Base-by-base conservation (phyloP, 768 basidiomycete genomes). In the Chiua virens region DNA sequence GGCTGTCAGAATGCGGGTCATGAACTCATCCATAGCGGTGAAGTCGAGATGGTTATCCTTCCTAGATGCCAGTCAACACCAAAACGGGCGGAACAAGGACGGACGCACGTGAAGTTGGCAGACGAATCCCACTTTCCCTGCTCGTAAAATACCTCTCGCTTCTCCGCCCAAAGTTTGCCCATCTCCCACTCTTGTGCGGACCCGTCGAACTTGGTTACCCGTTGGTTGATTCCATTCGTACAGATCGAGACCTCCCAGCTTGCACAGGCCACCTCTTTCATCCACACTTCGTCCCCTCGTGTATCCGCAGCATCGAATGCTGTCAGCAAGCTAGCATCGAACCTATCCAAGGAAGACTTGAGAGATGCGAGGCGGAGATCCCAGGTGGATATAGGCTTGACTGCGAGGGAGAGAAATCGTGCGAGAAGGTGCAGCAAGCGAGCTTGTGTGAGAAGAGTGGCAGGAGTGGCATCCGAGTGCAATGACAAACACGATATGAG, bases 101-200 rank as follows among this genome's bases (percentile, higher is more conserved):
- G 40, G 30, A 73, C 83, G 62, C 68, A 86, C 83, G 83, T 86
- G 64, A 89, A 81, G 70, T 98, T 99, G 53, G 87, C 84, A 47
- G 88, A 65, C 0, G 94, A 81, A 55, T 88, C 79, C 87, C 91
- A 94, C 42, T 79, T 77, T 8, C 80, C 83, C 50, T 82, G 81
- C 56, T 93, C 87, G 68, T 96, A 98, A 60, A 98, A 93, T 20
- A 98, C 85, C 67, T 96, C 94, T 40, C 89, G 75, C 73, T 96
- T 95, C 71, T 99, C 95, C 1, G 90, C 86, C 92, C 96, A 99
- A 17, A 95, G 86, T 57, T 92, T 87, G 1, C 91, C 91, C 76
- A 97, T 84, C 69, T 96, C 95, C 91, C 91, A 95, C 50, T 92
- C 88, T 11, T 44, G 53, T 21, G 34, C 42, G 1, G 45, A 7